Percentiles rank a stretch among this genome's conserved stretches.
phyloP scores from a whole-genome alignment of 73 alveolate genomes.

The Blepharisma japonicum region DNA sequence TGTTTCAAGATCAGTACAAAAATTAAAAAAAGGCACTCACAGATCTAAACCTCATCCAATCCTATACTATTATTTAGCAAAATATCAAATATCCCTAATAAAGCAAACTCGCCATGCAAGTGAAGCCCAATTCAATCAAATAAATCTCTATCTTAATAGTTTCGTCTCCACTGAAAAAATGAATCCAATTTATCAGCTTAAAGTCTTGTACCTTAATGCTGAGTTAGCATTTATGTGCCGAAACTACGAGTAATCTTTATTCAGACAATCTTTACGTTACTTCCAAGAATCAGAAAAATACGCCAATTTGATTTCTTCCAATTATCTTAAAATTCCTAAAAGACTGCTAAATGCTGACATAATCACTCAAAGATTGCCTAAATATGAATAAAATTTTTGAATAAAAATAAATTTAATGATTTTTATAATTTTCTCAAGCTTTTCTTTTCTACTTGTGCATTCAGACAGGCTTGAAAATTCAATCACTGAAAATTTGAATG shows the following conservation, averaged over 20 bases:
- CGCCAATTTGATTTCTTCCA: neutral
- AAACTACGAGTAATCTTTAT: neutral
- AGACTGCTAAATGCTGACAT: neutral
- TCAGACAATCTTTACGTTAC: neutral
- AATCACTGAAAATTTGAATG: too few relatives aligned
- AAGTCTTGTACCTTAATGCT: constrained; percentile 10
- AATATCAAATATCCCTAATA: neutral
- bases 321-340: neutral
- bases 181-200: neutral
- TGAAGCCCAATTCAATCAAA: constrained; percentile 5
- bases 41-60: neutral
- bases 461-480: too few relatives aligned
- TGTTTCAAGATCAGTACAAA: neutral
- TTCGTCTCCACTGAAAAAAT: neutral
- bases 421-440: too few relatives aligned
- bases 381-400: neutral
- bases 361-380: neutral
- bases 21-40: neutral
- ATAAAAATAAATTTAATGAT: too few relatives aligned
- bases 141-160: neutral
- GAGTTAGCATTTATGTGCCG: constrained; percentile 11
- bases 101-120: neutral
- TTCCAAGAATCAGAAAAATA: constrained; percentile 4
- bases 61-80: neutral
- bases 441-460: too few relatives aligned